These are phyloP conservation scores for Moesziomyces antarcticus DNA, from an alignment of 1,284 basidiomycete species.

Conservation along the genomic window DNA sequence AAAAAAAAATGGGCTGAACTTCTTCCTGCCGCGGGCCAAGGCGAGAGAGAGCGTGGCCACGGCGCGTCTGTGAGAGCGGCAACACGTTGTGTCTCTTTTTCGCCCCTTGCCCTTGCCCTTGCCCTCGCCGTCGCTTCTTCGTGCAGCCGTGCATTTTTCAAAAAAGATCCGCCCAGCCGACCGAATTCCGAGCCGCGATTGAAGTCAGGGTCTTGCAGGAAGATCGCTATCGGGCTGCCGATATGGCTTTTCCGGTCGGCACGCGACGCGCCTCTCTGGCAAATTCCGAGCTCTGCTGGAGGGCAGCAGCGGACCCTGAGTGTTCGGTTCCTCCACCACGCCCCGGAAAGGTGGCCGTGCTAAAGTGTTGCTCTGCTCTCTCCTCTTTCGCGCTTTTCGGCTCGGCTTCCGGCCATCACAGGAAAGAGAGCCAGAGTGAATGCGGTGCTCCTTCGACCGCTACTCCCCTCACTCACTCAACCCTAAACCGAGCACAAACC, in stretches of 20 bases:
- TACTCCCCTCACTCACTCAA: too few relatives aligned
- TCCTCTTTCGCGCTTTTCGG: background rate
- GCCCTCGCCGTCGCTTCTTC: too few relatives aligned
- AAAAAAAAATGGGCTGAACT: conserved; percentile 1
- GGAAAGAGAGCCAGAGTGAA: background rate
- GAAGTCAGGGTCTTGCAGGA: background rate
- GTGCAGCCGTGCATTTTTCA: too few relatives aligned
- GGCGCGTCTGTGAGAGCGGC: conserved; percentile 1
- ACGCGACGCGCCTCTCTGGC: conserved; percentile 24
- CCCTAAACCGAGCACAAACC: background rate
- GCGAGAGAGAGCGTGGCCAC: background rate
- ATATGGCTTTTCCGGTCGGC: conserved; percentile 2
- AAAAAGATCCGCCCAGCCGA: too few relatives aligned
- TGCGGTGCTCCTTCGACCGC: too few relatives aligned
- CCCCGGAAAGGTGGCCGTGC: background rate
- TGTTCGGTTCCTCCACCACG: background rate
- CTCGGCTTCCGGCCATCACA: background rate
- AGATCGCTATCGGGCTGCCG: background rate
- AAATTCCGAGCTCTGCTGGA: too few relatives aligned
- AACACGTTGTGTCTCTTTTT: background rate
- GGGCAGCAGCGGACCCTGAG: background rate
- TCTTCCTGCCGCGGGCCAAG: conserved; percentile 2
- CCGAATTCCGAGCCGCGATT: background rate
- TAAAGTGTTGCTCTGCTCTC: conserved; percentile 25
- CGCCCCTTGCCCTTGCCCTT: background rate